phyloP scores from a whole-genome alignment of 129 eudicot species.

The Lonicera japonica region DNA sequence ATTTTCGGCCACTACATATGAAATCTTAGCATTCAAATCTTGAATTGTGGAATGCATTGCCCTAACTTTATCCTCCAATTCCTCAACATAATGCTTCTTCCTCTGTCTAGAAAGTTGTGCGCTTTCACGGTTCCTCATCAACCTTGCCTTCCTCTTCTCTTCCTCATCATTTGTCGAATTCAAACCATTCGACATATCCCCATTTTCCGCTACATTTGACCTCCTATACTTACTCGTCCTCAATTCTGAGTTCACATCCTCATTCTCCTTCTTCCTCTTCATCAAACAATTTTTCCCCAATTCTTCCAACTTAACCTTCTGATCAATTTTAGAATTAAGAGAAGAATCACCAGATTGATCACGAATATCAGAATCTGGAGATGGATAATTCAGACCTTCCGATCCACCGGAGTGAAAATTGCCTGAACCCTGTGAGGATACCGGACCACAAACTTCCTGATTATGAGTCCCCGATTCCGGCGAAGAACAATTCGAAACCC shows the following conservation, averaged over 20 bases:
- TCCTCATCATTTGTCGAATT: constrained; percentile 31
- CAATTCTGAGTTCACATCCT: constrained; percentile 29
- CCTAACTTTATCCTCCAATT: constrained; percentile 87
- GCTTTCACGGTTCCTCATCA: constrained; percentile 85
- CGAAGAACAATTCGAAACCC: constrained; percentile 21
- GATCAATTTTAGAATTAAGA: constrained; percentile 34
- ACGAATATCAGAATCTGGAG: constrained; percentile 9
- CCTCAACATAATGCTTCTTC: constrained; percentile 88
- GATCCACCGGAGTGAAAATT: constrained; percentile 25
- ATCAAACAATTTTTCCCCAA: constrained; percentile 21
- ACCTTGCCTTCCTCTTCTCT: constrained; percentile 75
- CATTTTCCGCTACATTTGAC: constrained; percentile 22
- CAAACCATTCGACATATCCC: background rate
- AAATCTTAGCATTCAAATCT: constrained; percentile 63
- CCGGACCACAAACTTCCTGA: constrained; percentile 21
- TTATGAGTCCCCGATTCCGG: constrained; percentile 22
- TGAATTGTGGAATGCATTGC: constrained; percentile 78
- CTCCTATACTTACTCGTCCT: constrained; percentile 39
- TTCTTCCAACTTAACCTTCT: constrained; percentile 52
- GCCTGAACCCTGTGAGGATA: constrained; percentile 60
- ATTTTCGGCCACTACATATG: constrained; percentile 65
- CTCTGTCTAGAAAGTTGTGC: constrained; percentile 92
- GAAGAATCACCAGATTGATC: constrained; percentile 22
- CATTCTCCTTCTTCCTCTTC: constrained; percentile 64
- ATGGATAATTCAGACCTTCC: constrained; percentile 24